Evolutionary conservation across 805 yeast genomes (phyloP), one percentile per base, ranked within the genome.

Genomic region (Jamesozyma gamospora): DNA sequence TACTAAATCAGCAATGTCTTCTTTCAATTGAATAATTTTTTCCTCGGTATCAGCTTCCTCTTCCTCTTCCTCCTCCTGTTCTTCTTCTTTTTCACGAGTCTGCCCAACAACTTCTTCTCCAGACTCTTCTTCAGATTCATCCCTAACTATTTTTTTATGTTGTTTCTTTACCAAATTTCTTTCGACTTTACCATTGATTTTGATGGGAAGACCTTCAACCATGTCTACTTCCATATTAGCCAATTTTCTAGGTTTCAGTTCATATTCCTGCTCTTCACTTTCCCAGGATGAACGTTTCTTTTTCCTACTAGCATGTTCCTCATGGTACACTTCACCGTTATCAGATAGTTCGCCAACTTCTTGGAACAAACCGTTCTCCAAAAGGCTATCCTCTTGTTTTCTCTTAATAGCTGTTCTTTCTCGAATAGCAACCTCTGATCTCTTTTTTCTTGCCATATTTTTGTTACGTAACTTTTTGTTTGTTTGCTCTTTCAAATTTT

Each of bases 1-100:
- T 1, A 94, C 96, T 36, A 80, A 60, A 15, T 73, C 77, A 0
- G 97, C 95, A 32, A 92, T 74, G 40, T 82, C 84, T 62, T 87
- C 96, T 52, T 87, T 83, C 32, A 82, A 66, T 41, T 74, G 71
- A 6, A 70, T 49, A 19, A 84, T 65, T 40, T 67, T 69, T 55
- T 82, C 82, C 41, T 65, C 70, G 0, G 74, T 66, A 44, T 76
- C 75, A 18, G 61, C 62, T 37, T 69, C 71, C 26, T 62, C 69
- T 29, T 51, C 52, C 6, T 44, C 44, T 21, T 5, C 24, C 30
- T 46, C 57, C 17, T 55, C 63, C 10, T 46, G 58, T 21, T 55
- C 53, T 14, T 44, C 52, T 17, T 39, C 56, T 11, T 47, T 58
- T 13, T 50, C 61, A 15, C 47, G 55, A 9, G 50, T 55, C 19